Evolutionary conservation across 768 basidiomycete species (phyloP), one percentile per base, ranked within the genome.

Genomic region (Galerina marginata): DNA sequence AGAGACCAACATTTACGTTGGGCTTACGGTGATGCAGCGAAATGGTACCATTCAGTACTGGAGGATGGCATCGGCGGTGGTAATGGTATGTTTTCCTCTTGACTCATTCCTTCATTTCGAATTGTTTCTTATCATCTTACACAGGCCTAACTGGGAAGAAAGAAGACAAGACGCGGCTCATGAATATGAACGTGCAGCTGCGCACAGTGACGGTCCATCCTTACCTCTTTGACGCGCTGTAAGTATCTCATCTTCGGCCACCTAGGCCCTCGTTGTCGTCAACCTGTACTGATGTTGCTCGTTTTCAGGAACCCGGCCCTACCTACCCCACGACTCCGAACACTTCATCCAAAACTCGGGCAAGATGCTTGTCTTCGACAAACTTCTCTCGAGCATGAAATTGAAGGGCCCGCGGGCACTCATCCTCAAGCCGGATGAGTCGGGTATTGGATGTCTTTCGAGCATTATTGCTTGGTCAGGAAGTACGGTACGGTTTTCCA

Each of bases 131-230:
- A 33, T 5, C 29, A 33, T 33, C 7, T 9, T 39, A 7, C 9
- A 23, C 61, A 93, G 92, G 93, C 42, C 79, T 95, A 36, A 93
- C 93, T 2, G 95, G 96, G 7, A 98, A 97, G 84, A 99, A 99
- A 72, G 97, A 99, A 73, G 96, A 96, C 56, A 99, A 99, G 79
- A 99, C 96, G 4, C 81, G 96, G 37, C 75, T 99, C 52, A 94
- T 98, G 89, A 99, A 99, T 72, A 95, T 99, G 83, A 97, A 99
- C 62, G 99, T 99, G 97, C 97, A 99, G 85, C 83, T 92, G 42
- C 88, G 91, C 61, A 95, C n/a, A n/a, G n/a, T n/a, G n/a, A n/a
- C n/a, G n/a, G n/a, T n/a, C 63, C 92, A 95, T 70, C 94, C 94
- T 0, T 95, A 96, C 71, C 84, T 96, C 37, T 96, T 96, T 69